Base-by-base conservation (phyloP, 2,329 filamentous ascomycete species). In the Xylariaceae sp. region DNA sequence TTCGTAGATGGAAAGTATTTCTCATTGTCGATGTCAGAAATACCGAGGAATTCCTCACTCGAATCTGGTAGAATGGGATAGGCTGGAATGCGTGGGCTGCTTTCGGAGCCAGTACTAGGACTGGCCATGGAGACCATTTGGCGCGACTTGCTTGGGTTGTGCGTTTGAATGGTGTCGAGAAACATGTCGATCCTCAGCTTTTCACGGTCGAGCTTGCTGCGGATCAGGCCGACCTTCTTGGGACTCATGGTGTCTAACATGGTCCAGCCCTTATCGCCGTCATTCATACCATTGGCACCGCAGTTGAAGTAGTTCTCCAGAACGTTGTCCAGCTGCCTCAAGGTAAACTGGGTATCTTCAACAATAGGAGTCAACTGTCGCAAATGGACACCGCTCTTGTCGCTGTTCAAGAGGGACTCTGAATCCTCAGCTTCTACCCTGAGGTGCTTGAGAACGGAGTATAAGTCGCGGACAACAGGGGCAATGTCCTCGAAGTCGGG, bases 361-460 rank as follows among this genome's bases (percentile, higher is more conserved):
- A 86, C 71, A 34, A 85, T 77, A 1, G 78, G 76, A 0, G 70
- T 73, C 11, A 87, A 74, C 66, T 83, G 78, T 42, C 78, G 75
- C 7, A 73, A 69, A 65, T 82, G 83, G 52, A 79, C 71, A 39
- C 75, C 71, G 18, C 73, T 73, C 30, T 70, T 67, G 1, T 73
- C 63, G 73, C 70, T 69, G 72, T 81, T 81, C 13, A 87, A 74
- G 9, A 80, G 73, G 8, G 84, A 86, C 64, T 82, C 80, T 1
- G 76, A 75, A 65, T 84, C 82, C 63, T 81, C 77, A 45, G 79
- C 78, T 72, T 87, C 84, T 63, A 78, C 75, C 57, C 81, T 82
- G 30, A 87, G 74, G 65, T 86, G 80, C 57, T 82, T 80, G 5
- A 87, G 74, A 10, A 80, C 79, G 4, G 78, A 78, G 65, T 86